Evolutionary conservation across 805 yeast species (phyloP), one percentile per base, ranked within the genome.

Genomic region (Kodamaea kaohsiungensis): DNA sequence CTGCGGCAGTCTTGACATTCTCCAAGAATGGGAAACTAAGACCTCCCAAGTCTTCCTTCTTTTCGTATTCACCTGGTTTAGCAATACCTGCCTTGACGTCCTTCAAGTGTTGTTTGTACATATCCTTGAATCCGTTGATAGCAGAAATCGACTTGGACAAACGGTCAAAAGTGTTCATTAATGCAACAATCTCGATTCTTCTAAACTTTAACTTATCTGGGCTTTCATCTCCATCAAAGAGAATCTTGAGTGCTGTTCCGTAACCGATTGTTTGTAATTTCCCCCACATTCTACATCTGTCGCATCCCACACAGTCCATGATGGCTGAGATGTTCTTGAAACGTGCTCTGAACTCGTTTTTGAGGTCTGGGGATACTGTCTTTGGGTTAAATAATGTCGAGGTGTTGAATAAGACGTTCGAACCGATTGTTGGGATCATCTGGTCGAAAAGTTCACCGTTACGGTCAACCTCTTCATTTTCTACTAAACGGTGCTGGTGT

Each of bases 271-370:
- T 91, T 75, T 95, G 99, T 30, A 95, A 83, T 70, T 95, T 95
- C 8, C 99, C 99, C 99, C 99, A 95, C 71, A 95, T 77, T 64
- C 98, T 83, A 70, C 99, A 95, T 66, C 98, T 81, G 68, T 95
- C 99, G 76, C 99, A 95, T 39, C 97, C 98, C 42, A 95, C 98
- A 75, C 99, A 95, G 69, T 93, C 97, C 98, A 95, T 95, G 45
- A 95, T 84, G 49, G 89, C 87, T 17, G 96, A 86, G 19, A 95
- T 96, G 67, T 95, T 95, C 65, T 85, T 86, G 70, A 95, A 96
- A 51, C 96, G 86, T 39, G 81, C 71, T 57, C 93, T 82, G 74
- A 95, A 92, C 63, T 95, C 98, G 58, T 87, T 86, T 64, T 95
- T 95, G 54, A 93, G 78, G 1, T 69, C 72, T 17, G 74, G 72